phyloP scores from a whole-genome alignment of 768 basidiomycete genomes.

The Russula olivacea region DNA sequence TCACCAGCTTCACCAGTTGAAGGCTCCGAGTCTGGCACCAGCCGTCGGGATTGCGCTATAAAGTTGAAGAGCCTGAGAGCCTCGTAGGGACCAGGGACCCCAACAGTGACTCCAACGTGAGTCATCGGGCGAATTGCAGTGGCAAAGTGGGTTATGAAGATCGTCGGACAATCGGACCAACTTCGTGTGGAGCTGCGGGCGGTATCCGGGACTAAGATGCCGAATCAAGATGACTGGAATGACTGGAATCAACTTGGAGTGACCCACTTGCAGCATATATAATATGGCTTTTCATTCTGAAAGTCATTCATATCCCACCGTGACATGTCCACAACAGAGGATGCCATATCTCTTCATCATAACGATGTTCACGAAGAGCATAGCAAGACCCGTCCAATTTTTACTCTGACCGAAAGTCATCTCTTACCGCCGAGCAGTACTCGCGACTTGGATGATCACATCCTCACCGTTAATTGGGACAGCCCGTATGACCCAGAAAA shows the following conservation, averaged over 20 bases:
- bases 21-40: no score
- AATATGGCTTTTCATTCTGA: no score
- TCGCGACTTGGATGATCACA: background rate
- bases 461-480: conserved; percentile 20
- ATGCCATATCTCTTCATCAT: background rate
- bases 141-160: background rate
- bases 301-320: no score
- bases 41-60: no score
- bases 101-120: no score
- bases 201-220: background rate
- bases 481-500: conserved; percentile 21
- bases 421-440: background rate
- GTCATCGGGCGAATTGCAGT: background rate
- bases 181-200: background rate
- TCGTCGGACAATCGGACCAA: background rate
- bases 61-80: no score
- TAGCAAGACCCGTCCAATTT: background rate
- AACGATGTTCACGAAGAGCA: background rate
- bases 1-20: no score
- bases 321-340: background rate
- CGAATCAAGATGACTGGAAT: no score
- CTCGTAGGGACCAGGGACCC: no score
- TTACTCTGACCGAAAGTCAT: background rate
- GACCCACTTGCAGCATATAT: no score
- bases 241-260: no score